Evolutionary conservation across 1,284 basidiomycete genomes (phyloP).

Genomic region (Mrakiaceae sp.): DNA sequence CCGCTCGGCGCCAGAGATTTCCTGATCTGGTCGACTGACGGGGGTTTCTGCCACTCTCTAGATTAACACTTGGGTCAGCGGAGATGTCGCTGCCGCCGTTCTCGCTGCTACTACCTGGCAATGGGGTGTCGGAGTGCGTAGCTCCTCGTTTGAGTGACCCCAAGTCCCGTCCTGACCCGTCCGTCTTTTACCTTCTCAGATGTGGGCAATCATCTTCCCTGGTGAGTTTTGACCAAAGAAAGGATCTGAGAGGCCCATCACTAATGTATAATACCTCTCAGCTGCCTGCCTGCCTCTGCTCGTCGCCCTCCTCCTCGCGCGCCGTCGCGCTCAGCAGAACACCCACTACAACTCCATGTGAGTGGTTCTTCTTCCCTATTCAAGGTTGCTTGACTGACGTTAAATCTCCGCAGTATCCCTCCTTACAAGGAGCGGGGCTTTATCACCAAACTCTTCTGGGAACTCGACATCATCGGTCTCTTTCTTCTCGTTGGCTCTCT

Average conservation of each 20-base stretch:
- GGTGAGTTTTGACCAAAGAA: background rate
- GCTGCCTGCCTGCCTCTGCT: background rate
- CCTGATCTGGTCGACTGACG: background rate
- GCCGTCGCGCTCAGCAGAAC: background rate
- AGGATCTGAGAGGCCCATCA: no score
- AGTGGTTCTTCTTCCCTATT: background rate
- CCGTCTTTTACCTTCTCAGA: slow-evolving; percentile 14
- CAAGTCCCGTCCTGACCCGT: background rate
- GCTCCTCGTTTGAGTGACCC: background rate
- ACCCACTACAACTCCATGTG: background rate
- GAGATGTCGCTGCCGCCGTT: slow-evolving; percentile 29
- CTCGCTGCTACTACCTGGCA: slow-evolving; percentile 31
- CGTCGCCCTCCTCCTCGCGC: background rate
- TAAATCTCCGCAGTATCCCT: background rate
- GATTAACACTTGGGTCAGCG: slow-evolving; percentile 36
- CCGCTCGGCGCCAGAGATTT: background rate
- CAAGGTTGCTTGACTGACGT: background rate
- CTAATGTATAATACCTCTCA: no score
- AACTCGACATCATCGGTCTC: slow-evolving; percentile 2
- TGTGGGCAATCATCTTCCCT: slow-evolving; percentile 39
- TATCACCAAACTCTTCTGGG: background rate
- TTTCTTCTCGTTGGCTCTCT: background rate
- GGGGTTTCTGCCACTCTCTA: background rate
- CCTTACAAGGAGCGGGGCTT: background rate
- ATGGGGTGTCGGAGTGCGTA: slow-evolving; percentile 32